phyloP scores from a whole-genome alignment of 1,284 basidiomycete genomes.

The Trichosporon sp. region DNA sequence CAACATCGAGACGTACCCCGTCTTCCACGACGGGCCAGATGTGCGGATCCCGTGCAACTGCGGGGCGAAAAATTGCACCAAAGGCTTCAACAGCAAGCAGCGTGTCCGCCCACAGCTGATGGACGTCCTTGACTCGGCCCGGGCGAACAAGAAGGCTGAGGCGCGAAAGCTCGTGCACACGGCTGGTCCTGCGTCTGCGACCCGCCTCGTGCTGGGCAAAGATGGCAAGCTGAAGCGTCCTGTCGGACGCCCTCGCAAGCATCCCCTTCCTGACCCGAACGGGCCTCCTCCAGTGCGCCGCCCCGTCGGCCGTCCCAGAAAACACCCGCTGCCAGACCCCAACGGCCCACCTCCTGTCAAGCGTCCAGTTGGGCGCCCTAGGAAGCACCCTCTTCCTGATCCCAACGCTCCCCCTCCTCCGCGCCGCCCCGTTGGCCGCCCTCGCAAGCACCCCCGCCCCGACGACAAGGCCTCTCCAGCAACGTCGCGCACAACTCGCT shows the following conservation, averaged over 20 bases:
- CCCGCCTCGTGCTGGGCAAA: background rate
- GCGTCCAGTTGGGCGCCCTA: conserved; percentile 13
- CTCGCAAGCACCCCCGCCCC: conserved; percentile 8
- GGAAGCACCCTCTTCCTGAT: conserved; percentile 11
- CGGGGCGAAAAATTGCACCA: conserved; percentile 44
- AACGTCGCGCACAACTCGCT: background rate
- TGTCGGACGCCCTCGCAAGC: conserved; percentile 15
- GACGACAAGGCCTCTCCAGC: background rate
- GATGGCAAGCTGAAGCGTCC: conserved; percentile 8
- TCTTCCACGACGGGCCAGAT: conserved; percentile 24
- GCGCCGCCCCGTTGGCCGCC: conserved; percentile 11
- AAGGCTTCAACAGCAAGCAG: conserved; percentile 41
- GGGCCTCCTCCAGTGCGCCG: conserved; percentile 2
- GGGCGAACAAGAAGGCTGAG: conserved; percentile 1
- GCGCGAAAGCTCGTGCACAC: background rate
- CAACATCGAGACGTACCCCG: conserved; percentile 44
- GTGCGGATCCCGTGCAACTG: conserved; percentile 44
- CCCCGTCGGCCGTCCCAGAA: background rate
- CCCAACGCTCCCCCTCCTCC: background rate
- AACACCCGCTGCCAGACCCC: background rate
- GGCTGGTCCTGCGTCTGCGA: background rate
- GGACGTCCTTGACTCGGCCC: background rate
- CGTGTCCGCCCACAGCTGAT: background rate
- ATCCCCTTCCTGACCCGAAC: conserved; percentile 12
- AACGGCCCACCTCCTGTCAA: conserved; percentile 2